A percentile compares a stretch with the other conserved stretches of the same genome.
phyloP scores from a whole-genome alignment of 2,329 filamentous ascomycete species.

The Diaporthe velutina region DNA sequence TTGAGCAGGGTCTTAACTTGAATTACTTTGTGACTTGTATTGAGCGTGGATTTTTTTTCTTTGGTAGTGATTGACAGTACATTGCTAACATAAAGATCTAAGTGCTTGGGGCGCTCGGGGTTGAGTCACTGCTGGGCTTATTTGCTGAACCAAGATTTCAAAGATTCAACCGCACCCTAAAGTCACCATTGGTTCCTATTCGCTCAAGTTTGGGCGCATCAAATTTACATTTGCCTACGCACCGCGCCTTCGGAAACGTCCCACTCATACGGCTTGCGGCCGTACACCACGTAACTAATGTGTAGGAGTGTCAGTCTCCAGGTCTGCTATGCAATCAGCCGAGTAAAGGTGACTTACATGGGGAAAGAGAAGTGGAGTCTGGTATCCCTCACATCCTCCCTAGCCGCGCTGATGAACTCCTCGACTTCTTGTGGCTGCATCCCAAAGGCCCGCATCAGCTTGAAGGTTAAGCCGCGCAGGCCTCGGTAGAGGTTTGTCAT shows the following conservation, averaged over 20 bases:
- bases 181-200: not conserved
- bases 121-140: not conserved
- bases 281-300: not conserved
- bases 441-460: not conserved
- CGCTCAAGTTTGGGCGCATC: not conserved
- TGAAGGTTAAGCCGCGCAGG: not conserved
- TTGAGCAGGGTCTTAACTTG: not conserved
- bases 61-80: not conserved
- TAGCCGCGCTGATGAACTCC: not conserved
- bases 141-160: not conserved
- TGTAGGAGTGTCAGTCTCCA: not conserved
- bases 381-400: not conserved
- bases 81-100: not conserved
- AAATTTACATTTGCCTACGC: not conserved
- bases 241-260: not conserved
- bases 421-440: not conserved
- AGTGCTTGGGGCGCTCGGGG: not conserved
- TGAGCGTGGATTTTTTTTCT: not conserved
- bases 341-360: not conserved
- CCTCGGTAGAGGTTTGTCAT: constrained; percentile 1
- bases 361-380: constrained; percentile 5
- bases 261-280: not conserved
- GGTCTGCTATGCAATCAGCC: too few species aligned
- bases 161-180: not conserved
- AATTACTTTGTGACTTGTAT: not conserved